Evolutionary conservation across 2,329 filamentous ascomycete genomes (phyloP).

Genomic region (Tolypocladium inflatum): DNA sequence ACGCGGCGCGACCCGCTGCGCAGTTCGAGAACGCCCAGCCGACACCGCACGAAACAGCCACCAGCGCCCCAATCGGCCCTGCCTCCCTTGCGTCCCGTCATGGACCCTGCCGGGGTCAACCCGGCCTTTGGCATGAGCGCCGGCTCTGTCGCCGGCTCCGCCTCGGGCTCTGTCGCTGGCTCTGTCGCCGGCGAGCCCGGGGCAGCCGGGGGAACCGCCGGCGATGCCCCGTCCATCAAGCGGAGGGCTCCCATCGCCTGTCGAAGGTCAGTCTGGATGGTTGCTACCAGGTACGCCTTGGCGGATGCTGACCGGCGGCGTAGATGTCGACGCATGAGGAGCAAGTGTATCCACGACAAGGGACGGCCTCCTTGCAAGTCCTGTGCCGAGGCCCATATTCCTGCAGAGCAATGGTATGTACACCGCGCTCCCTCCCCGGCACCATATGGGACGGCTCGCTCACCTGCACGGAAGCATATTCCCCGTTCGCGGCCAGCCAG

Average conservation of each 20-base stretch:
- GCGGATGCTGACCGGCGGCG: background rate
- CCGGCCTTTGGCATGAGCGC: background rate
- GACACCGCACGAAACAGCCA: background rate
- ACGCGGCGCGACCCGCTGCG: background rate
- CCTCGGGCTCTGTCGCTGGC: slow-evolving; percentile 1
- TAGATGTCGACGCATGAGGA: slow-evolving; percentile 47
- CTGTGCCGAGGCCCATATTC: slow-evolving; percentile 39
- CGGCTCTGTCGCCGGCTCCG: background rate
- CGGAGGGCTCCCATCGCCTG: slow-evolving; percentile 43
- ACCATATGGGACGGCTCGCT: background rate
- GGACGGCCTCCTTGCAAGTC: slow-evolving; percentile 39
- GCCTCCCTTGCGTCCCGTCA: background rate
- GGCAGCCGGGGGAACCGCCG: slow-evolving; percentile 4
- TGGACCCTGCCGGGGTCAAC: slow-evolving; percentile 4
- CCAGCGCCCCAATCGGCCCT: background rate
- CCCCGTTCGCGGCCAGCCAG: slow-evolving; percentile 40
- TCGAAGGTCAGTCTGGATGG: slow-evolving; percentile 31
- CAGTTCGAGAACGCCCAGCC: background rate
- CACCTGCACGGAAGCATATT: slow-evolving; percentile 30
- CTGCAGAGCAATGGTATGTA: slow-evolving; percentile 39
- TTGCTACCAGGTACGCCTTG: background rate
- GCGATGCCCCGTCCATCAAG: slow-evolving; percentile 24
- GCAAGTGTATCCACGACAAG: slow-evolving; percentile 44
- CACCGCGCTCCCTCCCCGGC: background rate
- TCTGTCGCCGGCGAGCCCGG: slow-evolving; percentile 1